A percentile compares a stretch with the other conserved stretches of the same genome.
phyloP scores from a whole-genome alignment of 2,329 filamentous ascomycete genomes.

The Trichoderma pleuroti region DNA sequence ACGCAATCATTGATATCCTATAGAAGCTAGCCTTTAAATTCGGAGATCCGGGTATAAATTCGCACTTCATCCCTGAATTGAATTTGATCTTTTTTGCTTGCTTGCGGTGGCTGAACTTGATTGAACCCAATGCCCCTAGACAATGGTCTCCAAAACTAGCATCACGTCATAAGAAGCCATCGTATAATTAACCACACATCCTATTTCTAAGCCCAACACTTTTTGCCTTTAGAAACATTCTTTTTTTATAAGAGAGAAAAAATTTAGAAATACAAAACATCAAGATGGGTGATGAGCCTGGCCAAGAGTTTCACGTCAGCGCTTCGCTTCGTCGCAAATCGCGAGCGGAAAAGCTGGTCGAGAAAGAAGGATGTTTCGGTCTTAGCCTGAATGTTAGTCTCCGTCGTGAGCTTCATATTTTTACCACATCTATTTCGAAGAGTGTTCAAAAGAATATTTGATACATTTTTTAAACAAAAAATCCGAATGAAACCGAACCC shows the following conservation, averaged over 20 bases:
- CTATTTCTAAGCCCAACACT: background rate
- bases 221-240: background rate
- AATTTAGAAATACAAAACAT: too few relatives aligned
- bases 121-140: background rate
- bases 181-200: background rate
- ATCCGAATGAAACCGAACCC: too few relatives aligned
- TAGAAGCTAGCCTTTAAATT: background rate
- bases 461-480: too few relatives aligned
- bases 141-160: background rate
- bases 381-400: constrained; percentile 9
- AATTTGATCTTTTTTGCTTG: background rate
- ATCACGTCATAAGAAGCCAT: background rate
- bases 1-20: background rate
- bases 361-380: constrained; percentile 5
- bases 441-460: too few relatives aligned
- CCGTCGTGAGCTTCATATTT: background rate
- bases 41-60: background rate
- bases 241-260: too few relatives aligned
- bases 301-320: background rate
- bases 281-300: background rate
- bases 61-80: background rate
- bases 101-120: background rate
- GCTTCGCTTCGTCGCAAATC: constrained; percentile 4
- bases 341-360: background rate
- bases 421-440: background rate